Evolutionary conservation across 2,329 filamentous ascomycete species (phyloP).

Genomic region (Plenodomus tracheiphilus): DNA sequence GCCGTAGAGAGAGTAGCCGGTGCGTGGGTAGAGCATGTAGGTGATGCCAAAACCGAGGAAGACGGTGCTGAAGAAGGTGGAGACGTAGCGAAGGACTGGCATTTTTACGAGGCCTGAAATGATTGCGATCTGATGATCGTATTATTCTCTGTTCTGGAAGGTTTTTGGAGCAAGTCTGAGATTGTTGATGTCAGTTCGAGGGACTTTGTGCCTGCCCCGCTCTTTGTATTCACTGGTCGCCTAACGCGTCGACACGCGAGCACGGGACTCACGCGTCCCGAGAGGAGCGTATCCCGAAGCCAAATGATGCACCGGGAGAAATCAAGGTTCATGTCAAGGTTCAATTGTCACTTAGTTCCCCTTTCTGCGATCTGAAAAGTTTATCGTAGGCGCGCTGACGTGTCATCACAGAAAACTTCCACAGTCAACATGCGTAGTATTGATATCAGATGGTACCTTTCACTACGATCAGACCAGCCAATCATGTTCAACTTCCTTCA

Average conservation of each 20-base stretch:
- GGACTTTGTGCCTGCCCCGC: background rate
- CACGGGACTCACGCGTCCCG: conserved; percentile 2
- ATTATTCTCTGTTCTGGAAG: no score
- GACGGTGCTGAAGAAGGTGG: conserved; percentile 30
- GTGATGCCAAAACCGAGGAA: conserved; percentile 46
- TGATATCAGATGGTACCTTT: no score
- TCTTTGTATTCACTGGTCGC: conserved; percentile 2
- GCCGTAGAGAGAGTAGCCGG: conserved; percentile 46
- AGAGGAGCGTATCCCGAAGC: background rate
- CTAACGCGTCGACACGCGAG: conserved; percentile 3
- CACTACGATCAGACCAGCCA: background rate
- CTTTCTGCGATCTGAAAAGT: no score
- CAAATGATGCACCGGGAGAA: background rate
- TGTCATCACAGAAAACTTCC: no score
- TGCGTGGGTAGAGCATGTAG: conserved; percentile 43
- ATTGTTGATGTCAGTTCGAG: no score
- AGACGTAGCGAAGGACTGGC: conserved; percentile 14
- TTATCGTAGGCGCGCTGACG: no score
- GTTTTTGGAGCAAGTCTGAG: no score
- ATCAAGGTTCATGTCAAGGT: no score
- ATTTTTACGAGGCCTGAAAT: background rate
- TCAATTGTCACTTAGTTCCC: no score
- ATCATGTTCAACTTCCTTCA: background rate
- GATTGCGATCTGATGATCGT: background rate
- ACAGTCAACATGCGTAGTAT: no score